These are phyloP conservation scores for Saururus chinensis DNA, from an alignment of 164 flowering plant species.

Conservation along the genomic window DNA sequence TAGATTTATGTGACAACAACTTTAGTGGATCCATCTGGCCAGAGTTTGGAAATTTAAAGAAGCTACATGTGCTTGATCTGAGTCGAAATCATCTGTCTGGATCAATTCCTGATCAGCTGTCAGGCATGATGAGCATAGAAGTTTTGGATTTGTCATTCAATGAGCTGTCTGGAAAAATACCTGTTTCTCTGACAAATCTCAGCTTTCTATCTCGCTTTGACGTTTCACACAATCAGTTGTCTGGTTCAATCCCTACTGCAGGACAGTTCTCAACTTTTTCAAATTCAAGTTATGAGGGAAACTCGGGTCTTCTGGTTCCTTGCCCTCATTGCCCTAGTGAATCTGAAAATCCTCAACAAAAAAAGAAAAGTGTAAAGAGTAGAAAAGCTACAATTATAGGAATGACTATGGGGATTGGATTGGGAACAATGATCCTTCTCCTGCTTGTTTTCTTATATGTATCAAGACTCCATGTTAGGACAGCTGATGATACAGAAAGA, in stretches of 20 bases:
- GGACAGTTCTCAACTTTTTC: neutral
- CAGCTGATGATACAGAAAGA: conserved; percentile 23
- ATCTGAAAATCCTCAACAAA: neutral
- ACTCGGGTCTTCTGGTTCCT: neutral
- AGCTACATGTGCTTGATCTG: neutral
- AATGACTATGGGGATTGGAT: conserved; percentile 19
- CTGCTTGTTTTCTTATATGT: conserved; percentile 20
- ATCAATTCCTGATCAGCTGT: neutral
- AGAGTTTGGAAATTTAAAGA: neutral
- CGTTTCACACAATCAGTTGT: neutral
- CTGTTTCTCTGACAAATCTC: neutral
- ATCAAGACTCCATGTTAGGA: conserved; percentile 14
- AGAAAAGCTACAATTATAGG: conserved; percentile 3
- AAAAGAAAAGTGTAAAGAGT: neutral
- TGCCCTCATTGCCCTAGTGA: neutral
- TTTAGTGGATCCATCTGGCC: neutral
- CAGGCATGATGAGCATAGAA: neutral
- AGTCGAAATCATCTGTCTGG: neutral
- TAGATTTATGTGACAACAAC: neutral
- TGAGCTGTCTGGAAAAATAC: neutral
- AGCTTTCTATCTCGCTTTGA: neutral
- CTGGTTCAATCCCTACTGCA: neutral
- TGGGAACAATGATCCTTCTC: conserved; percentile 33
- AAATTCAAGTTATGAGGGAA: neutral
- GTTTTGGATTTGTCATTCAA: neutral